Evolutionary conservation across 768 basidiomycete species (phyloP), one percentile per base, ranked within the genome.

Genomic region (Mrakia hoshinonis): DNA sequence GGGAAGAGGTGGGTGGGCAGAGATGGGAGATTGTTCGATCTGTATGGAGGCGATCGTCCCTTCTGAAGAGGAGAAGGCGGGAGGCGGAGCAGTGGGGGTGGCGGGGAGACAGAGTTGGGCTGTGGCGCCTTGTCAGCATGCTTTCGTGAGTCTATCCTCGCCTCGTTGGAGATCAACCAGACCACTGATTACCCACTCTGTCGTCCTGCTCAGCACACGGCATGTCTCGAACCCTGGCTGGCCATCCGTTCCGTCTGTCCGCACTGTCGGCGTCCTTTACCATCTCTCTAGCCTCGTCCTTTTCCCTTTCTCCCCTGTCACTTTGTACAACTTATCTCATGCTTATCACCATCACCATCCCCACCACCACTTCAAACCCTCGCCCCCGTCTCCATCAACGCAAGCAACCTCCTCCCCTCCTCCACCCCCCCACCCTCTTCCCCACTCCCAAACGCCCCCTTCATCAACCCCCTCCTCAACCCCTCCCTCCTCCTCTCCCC

Each of bases 151-250:
- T 62, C 31, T 34, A 3, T 49, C 18, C 18, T 20, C 36, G 38
- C 52, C 46, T 34, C 38, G n/a, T n/a, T n/a, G n/a, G n/a, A n/a
- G n/a, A n/a, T n/a, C n/a, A n/a, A n/a, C n/a, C n/a, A n/a, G n/a
- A n/a, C n/a, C n/a, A 31, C 29, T 52, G n/a, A 5, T 1, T 36
- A n/a, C 22, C 7, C 13, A 2, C 10, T 55, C 9, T 61, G 20
- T 31, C 43, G 48, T 36, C n/a, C 38, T n/a, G n/a, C n/a, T 7
- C 62, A 67, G 64, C 70, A 67, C 54, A 61, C 70, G n/a, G 46
- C 64, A 2, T 72, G 64, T 43, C 55, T 72, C 31, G 64, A 67
- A 38, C 52, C 49, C n/a, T 73, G 71, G 71, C 47, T 73, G 15
- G 71, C 71, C 1, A 58, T 68, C 43, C 46, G 60, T 3, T n/a